Evolutionary conservation across 2,329 filamentous ascomycete genomes (phyloP).

Genomic region (Neofusicoccum cordaticola): DNA sequence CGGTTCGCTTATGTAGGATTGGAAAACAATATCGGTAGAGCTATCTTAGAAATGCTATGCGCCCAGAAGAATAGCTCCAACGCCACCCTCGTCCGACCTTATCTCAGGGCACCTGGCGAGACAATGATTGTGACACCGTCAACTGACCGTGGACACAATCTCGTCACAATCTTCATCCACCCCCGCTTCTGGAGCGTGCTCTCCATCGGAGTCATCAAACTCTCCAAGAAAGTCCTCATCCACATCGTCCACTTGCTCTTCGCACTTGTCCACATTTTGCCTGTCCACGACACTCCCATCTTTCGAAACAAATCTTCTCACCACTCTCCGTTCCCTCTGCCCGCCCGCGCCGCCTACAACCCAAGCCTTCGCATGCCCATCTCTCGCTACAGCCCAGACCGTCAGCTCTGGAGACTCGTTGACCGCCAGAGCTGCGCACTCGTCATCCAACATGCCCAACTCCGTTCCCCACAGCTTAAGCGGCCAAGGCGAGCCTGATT

Average conservation of each 20-base stretch:
- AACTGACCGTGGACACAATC: too few relatives aligned
- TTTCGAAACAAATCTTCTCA: constrained; percentile 23
- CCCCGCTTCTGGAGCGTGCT: neutral
- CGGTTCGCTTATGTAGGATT: too few relatives aligned
- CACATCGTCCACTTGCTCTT: neutral
- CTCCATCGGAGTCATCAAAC: neutral
- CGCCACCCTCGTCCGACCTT: neutral
- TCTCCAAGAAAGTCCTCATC: neutral
- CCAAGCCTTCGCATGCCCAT: constrained; percentile 47
- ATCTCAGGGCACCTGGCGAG: neutral
- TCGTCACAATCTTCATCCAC: neutral
- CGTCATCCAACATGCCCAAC: constrained; percentile 43
- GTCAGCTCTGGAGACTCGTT: constrained; percentile 45
- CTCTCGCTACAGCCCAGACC: constrained; percentile 52
- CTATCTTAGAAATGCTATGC: neutral
- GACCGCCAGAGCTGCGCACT: constrained; percentile 52
- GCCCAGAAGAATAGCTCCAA: neutral
- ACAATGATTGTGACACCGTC: too few relatives aligned
- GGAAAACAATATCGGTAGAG: neutral
- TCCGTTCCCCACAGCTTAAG: constrained; percentile 50
- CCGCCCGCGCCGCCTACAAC: constrained; percentile 38
- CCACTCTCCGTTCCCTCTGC: neutral
- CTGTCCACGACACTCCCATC: constrained; percentile 28
- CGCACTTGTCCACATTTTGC: neutral
- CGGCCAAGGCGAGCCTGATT: constrained; percentile 41